Conservation (phyloP, 23 red algal genomes). For the Chondrus crispus region DNA sequence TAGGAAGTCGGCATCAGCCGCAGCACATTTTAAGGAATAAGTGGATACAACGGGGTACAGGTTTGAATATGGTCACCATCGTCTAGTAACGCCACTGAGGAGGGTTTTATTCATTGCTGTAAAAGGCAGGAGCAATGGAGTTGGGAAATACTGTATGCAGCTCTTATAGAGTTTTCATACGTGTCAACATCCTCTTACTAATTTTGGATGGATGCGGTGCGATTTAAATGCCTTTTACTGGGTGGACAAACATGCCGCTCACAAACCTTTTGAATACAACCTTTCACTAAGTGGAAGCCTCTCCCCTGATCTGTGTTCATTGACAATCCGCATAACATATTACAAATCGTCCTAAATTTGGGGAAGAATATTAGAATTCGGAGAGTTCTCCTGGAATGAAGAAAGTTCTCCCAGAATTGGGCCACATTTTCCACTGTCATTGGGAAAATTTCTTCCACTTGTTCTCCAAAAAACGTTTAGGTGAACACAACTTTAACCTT, state of each 20-base stretch:
- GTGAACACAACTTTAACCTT: no score
- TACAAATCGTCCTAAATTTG: no score
- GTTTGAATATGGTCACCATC: not conserved
- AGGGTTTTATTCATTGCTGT: not conserved
- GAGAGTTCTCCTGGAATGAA: no score
- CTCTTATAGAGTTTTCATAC: not conserved
- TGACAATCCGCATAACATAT: no score
- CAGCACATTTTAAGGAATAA: not conserved
- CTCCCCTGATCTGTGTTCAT: not conserved
- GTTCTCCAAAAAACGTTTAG: no score
- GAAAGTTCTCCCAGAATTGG: no score
- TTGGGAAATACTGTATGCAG: not conserved
- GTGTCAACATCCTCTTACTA: not conserved
- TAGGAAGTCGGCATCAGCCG: not conserved
- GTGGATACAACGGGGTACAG: not conserved
- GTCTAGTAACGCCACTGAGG: not conserved
- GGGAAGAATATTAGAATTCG: no score
- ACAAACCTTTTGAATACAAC: not conserved
- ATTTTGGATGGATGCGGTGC: not conserved
- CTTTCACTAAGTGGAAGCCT: not conserved
- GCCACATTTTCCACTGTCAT: no score
- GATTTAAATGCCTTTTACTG: not conserved
- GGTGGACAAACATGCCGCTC: not conserved
- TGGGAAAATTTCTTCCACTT: no score
- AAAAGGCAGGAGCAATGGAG: not conserved